Base-by-base conservation (phyloP, 2,329 filamentous ascomycete species). In the Geoglossum cookeanum region DNA sequence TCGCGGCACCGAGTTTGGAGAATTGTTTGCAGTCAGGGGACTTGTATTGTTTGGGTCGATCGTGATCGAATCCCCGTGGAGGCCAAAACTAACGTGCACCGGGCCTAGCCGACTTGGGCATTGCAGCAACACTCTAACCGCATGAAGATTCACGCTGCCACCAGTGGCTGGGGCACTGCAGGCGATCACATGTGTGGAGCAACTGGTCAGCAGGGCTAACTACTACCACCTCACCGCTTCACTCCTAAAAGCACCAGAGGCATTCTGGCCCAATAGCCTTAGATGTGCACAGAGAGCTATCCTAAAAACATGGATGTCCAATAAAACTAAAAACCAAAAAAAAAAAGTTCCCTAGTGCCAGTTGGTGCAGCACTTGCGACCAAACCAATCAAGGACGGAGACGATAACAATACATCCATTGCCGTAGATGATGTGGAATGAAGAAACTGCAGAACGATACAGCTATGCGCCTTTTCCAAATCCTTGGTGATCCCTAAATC, bases 341-440 rank as follows among this genome's bases (percentile, higher is more conserved):
- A 7, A 13, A 53, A 35, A 7, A 32, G 37, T 51, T 9, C 49
- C 30, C 11, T 13, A 8, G 37, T 53, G 15, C 49, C 32, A 53
- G 49, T 53, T 53, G 49, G 49, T 53, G 49, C 49, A 53, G 49
- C 49, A 53, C 49, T 53, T 53, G 49, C 49, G 49, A 53, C 49
- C 49, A 53, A 53, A 22, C 49, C 27, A 53, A 33, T 35, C 49
- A 33, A 53, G 9, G 29, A 22, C 30, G n/a, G 22, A n/a, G 49
- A 33, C 11, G 32, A 32, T n/a, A 7, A 22, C 17, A 45, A 22
- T 17, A 45, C 3, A 45, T 6, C 5, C 42, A 22, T 45, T 5
- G n/a, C n/a, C n/a, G 4, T 15, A 45, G 17, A 22, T 2, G 17
- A 4, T 45, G 9, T 22, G 4, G 42, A 22, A 45, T 22, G 9